Conservation (phyloP, 345 rosid genomes). For the Brassica napus region DNA sequence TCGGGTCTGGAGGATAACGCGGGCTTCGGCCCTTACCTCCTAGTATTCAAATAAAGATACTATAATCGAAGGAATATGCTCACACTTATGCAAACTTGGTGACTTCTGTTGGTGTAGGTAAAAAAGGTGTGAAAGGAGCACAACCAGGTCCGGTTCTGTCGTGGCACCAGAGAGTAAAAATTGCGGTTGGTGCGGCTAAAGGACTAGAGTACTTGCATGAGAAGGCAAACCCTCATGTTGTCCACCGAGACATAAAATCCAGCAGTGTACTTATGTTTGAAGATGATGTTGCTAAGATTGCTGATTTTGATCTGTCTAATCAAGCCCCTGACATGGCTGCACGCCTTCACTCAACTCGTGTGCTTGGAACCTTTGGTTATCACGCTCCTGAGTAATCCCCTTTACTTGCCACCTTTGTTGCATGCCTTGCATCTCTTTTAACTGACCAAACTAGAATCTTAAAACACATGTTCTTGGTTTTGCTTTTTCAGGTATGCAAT, state of each 20-base stretch:
- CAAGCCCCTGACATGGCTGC: constrained; percentile 96
- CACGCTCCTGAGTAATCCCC: constrained; percentile 95
- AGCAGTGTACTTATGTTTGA: constrained; percentile 88
- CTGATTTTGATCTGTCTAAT: constrained; percentile 94
- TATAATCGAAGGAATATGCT: neutral
- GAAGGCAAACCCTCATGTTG: constrained; percentile 76
- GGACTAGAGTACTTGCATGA: constrained; percentile 97
- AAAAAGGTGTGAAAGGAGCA: constrained; percentile 94
- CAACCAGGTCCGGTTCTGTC: constrained; percentile 86
- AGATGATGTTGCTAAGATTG: constrained; percentile 87
- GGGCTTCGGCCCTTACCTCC: neutral
- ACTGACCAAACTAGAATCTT: constrained; percentile 21
- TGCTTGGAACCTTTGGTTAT: constrained; percentile 92
- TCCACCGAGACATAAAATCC: constrained; percentile 91
- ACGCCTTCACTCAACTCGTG: constrained; percentile 94
- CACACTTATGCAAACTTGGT: neutral
- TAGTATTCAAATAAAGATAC: neutral
- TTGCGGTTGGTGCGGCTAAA: constrained; percentile 89
- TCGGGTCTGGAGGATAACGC: neutral
- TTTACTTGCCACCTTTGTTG: neutral
- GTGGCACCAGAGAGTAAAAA: constrained; percentile 94
- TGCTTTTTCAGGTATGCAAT: constrained; percentile 61
- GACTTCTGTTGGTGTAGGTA: constrained; percentile 47
- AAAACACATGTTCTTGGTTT: constrained; percentile 6
- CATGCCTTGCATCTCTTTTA: neutral